phyloP scores from a whole-genome alignment of 108 stramenopile genomes.

The Cyclotella sp. region DNA sequence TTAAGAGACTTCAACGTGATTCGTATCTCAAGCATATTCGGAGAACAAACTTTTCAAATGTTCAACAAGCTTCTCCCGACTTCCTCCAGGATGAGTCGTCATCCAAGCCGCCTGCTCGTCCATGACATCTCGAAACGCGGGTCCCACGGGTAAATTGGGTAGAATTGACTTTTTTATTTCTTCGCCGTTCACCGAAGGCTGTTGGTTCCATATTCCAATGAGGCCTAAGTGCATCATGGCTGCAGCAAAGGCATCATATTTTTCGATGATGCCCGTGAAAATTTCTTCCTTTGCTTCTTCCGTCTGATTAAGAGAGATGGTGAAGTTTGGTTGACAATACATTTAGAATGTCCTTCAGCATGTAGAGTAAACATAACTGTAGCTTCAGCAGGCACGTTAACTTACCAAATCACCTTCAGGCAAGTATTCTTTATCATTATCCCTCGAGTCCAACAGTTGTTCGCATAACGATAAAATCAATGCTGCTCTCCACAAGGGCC shows the following conservation, averaged over 20 bases:
- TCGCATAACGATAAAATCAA: slow-evolving; percentile 77
- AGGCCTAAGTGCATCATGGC: slow-evolving; percentile 81
- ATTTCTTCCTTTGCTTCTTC: slow-evolving; percentile 75
- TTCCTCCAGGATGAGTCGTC: slow-evolving; percentile 76
- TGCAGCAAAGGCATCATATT: slow-evolving; percentile 76
- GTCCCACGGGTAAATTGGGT: slow-evolving; percentile 71
- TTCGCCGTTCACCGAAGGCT: slow-evolving; percentile 76
- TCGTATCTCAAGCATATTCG: slow-evolving; percentile 3
- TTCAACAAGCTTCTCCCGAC: slow-evolving; percentile 55
- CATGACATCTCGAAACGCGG: slow-evolving; percentile 86
- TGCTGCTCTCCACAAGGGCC: slow-evolving; percentile 77
- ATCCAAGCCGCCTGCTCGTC: slow-evolving; percentile 85
- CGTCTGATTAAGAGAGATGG: slow-evolving; percentile 10
- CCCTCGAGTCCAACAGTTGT: slow-evolving; percentile 50
- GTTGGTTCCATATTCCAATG: slow-evolving; percentile 78
- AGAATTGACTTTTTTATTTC: slow-evolving; percentile 62
- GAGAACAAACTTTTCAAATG: slow-evolving; percentile 67
- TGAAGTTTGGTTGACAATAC: background rate
- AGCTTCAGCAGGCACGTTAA: background rate
- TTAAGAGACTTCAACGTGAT: no score
- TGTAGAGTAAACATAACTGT: no score
- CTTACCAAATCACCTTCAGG: slow-evolving; percentile 81
- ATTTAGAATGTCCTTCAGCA: background rate
- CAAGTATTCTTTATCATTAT: slow-evolving; percentile 56
- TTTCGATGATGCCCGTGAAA: slow-evolving; percentile 65